Evolutionary conservation across 352 stramenopile species (phyloP).

Genomic region (Pythium guiyangense): DNA sequence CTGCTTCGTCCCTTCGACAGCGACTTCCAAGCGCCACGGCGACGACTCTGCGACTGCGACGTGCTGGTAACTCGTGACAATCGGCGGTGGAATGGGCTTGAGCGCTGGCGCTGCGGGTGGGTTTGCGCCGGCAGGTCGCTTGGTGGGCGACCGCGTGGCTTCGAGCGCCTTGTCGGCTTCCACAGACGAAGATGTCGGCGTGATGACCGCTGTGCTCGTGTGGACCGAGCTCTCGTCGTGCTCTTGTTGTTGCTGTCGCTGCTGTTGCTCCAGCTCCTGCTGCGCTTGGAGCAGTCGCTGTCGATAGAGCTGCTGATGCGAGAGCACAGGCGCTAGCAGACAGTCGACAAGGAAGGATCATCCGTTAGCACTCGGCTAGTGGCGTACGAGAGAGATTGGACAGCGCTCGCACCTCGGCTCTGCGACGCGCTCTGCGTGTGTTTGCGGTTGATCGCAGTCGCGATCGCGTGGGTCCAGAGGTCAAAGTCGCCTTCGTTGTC

Average conservation of each 20-base stretch:
- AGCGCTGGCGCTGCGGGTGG: not conserved
- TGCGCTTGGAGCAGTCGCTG: constrained; percentile 61
- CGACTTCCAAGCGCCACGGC: constrained; percentile 48
- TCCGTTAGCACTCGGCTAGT: too few species aligned
- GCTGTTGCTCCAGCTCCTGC: constrained; percentile 26
- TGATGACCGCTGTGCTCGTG: constrained; percentile 8
- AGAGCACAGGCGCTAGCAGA: constrained; percentile 29
- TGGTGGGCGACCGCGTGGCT: not conserved
- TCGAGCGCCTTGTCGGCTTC: not conserved
- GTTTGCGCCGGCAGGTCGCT: not conserved
- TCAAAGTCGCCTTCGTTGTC: constrained; percentile 76
- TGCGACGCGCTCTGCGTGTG: constrained; percentile 26
- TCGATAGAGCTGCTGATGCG: constrained; percentile 76
- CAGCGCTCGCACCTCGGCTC: not conserved
- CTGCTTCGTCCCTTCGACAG: constrained; percentile 59
- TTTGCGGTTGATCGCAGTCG: constrained; percentile 74
- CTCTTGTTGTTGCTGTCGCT: constrained; percentile 14
- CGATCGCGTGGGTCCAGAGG: constrained; percentile 73
- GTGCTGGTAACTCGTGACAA: constrained; percentile 8
- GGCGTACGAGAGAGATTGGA: not conserved
- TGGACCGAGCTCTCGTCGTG: not conserved
- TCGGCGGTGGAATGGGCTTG: constrained; percentile 24
- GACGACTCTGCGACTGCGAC: constrained; percentile 7
- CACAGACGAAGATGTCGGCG: constrained; percentile 8
- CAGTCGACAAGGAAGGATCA: too few species aligned